Percentiles rank a stretch among this genome's conserved stretches.
Conservation (phyloP, 2,329 filamentous ascomycete species). For the Macrophomina pseudophaseolina region DNA sequence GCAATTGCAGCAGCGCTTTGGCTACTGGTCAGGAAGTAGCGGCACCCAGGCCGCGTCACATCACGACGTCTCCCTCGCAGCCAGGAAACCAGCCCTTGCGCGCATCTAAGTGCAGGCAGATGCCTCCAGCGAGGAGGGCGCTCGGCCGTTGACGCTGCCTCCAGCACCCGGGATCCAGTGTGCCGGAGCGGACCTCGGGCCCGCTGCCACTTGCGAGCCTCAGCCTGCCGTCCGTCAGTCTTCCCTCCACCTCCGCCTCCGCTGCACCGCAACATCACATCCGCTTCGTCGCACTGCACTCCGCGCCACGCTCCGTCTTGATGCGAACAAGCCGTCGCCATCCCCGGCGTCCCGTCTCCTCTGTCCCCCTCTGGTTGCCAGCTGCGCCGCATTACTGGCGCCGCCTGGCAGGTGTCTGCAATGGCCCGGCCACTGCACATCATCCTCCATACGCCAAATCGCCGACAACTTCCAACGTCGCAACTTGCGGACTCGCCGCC, state of each 20-base stretch:
- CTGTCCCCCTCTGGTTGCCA: not conserved
- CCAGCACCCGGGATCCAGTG: not conserved
- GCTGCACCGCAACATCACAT: not conserved
- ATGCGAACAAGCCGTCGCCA: too few relatives aligned
- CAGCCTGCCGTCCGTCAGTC: too few relatives aligned
- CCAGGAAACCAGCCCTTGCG: not conserved
- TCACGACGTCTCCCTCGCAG: not conserved
- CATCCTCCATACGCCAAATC: not conserved
- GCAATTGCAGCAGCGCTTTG: not conserved
- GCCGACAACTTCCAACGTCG: conserved; percentile 4
- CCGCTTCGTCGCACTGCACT: not conserved
- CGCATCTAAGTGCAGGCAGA: too few relatives aligned
- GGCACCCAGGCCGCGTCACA: conserved; percentile 17
- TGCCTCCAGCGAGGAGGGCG: too few relatives aligned
- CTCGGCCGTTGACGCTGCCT: too few relatives aligned
- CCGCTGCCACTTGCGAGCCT: too few relatives aligned
- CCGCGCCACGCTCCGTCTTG: not conserved
- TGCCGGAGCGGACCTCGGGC: not conserved
- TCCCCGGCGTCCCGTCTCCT: too few relatives aligned
- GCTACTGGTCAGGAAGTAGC: not conserved
- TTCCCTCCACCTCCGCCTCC: not conserved
- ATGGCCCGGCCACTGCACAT: not conserved
- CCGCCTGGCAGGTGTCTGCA: not conserved
- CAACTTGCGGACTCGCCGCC: not conserved
- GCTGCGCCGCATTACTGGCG: not conserved